Evolutionary conservation across 371 early-diverging fungal genomes (phyloP).

Genomic region (Thermomucor indicae-seudaticae): DNA sequence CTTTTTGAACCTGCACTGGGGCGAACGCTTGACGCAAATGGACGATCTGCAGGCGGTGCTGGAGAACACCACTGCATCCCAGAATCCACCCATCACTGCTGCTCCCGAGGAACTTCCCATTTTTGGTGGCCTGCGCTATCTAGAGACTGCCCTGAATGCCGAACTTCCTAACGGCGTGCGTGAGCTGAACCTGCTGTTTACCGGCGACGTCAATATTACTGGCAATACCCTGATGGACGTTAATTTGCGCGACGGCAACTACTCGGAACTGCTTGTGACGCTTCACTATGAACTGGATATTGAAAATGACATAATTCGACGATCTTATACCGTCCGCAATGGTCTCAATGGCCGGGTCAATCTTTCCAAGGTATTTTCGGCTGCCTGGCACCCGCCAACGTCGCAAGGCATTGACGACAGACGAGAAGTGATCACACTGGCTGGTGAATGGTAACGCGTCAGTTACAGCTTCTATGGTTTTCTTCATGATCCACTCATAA

Average conservation of each 20-base stretch:
- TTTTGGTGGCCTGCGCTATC: conserved; percentile 39
- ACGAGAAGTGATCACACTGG: conserved; percentile 25
- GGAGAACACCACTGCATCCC: conserved; percentile 9
- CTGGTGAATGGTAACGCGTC: conserved; percentile 31
- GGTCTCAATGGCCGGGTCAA: conserved; percentile 8
- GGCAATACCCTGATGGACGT: background rate
- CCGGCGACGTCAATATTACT: background rate
- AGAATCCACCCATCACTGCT: conserved; percentile 28
- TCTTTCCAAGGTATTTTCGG: conserved; percentile 22
- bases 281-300: conserved; percentile 25
- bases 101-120: conserved; percentile 35
- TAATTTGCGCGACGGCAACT: conserved; percentile 13
- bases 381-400: conserved; percentile 30
- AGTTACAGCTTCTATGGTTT: background rate
- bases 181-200: conserved; percentile 22
- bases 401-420: conserved; percentile 5
- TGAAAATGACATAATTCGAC: conserved; percentile 24
- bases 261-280: conserved; percentile 12
- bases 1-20: conserved; percentile 37
- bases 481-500: too few species aligned
- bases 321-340: conserved; percentile 13
- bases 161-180: conserved; percentile 23
- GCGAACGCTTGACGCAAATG: conserved; percentile 14
- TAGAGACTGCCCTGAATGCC: conserved; percentile 19
- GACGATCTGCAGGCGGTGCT: conserved; percentile 6